Evolutionary conservation across 2,329 filamentous ascomycete genomes (phyloP), one percentile per base, ranked within the genome.

Genomic region (Davidsoniella eucalypti): DNA sequence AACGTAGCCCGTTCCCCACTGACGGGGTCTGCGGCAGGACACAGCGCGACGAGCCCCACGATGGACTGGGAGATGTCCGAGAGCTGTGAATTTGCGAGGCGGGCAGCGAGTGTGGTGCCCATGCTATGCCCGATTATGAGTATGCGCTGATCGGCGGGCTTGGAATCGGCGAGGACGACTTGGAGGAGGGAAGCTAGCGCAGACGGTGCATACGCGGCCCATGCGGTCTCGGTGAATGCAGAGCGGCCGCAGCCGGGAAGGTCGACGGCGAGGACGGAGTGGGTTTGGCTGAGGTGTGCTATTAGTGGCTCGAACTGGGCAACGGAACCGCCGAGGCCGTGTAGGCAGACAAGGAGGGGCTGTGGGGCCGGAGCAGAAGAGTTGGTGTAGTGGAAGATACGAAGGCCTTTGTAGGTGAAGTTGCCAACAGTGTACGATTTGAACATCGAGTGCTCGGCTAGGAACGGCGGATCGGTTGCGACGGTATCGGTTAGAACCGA

Each of bases 261-360:
- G 61, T 98, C 92, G 55, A 96, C 79, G 3, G 87, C 84, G 38
- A 94, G 72, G 61, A 88, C 94, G 44, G 87, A 82, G 10, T 84
- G 87, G 45, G 87, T 69, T 60, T 93, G 87, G 47, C 84, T 76
- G 44, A 98, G 71, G 62, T 85, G 92, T 17, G 78, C 82, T 14
- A 96, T 67, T 4, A 96, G 67, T 26, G 84, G 78, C 50, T 85
- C 75, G 61, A 95, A 96, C 60, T 96, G 92, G 9, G 87, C 82
- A 21, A 87, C 75, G 0, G 86, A 94, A 45, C 92, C 92, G n/a
- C 90, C 92, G 8, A 96, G 72, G 1, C 92, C 92, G 60, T 96
- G 92, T 52, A 96, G 72, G 61, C 93, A 94, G 41, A 96, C 87
- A 3, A 96, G 68, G 8, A 98, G 67, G 1, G 92, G 92, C 9